A percentile compares a stretch with the other conserved stretches of the same genome.
These are phyloP conservation scores for Mycena rebaudengoi DNA, from an alignment of 768 basidiomycete species.

Conservation along the genomic window DNA sequence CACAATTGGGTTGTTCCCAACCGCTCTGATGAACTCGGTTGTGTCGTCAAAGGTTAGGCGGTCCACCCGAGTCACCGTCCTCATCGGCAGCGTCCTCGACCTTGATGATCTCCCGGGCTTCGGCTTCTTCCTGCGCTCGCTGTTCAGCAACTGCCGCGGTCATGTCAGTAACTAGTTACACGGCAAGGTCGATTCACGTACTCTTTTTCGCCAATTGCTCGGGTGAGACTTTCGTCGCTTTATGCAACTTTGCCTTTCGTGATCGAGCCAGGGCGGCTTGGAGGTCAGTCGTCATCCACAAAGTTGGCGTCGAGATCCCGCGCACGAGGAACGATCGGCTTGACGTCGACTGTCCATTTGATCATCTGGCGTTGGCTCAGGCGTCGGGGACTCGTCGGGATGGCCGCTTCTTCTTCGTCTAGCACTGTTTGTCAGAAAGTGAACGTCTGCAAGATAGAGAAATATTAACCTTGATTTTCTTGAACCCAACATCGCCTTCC, in stretches of 20 bases:
- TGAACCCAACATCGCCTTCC: slow-evolving; percentile 94
- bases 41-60: slow-evolving; percentile 95
- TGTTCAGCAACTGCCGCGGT: slow-evolving; percentile 66
- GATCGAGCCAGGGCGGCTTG: slow-evolving; percentile 91
- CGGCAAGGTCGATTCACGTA: slow-evolving; percentile 45
- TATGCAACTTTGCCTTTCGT: slow-evolving; percentile 82
- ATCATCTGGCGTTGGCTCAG: slow-evolving; percentile 56
- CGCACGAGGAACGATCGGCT: slow-evolving; percentile 69
- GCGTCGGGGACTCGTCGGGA: slow-evolving; percentile 70
- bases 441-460: not conserved
- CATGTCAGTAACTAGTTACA: not conserved
- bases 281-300: slow-evolving; percentile 97
- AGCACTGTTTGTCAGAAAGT: slow-evolving; percentile 15
- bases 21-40: slow-evolving; percentile 92
- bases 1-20: slow-evolving; percentile 69
- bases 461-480: slow-evolving; percentile 84
- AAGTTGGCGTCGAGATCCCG: slow-evolving; percentile 88
- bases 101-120: slow-evolving; percentile 50
- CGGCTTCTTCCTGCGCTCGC: slow-evolving; percentile 60
- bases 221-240: slow-evolving; percentile 76
- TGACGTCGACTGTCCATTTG: slow-evolving; percentile 86
- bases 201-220: slow-evolving; percentile 85
- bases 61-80: slow-evolving; percentile 60
- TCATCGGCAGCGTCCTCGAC: slow-evolving; percentile 52
- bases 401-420: slow-evolving; percentile 95